Base-by-base conservation (phyloP, 345 rosid species). In the Aquilaria yunnanensis region DNA sequence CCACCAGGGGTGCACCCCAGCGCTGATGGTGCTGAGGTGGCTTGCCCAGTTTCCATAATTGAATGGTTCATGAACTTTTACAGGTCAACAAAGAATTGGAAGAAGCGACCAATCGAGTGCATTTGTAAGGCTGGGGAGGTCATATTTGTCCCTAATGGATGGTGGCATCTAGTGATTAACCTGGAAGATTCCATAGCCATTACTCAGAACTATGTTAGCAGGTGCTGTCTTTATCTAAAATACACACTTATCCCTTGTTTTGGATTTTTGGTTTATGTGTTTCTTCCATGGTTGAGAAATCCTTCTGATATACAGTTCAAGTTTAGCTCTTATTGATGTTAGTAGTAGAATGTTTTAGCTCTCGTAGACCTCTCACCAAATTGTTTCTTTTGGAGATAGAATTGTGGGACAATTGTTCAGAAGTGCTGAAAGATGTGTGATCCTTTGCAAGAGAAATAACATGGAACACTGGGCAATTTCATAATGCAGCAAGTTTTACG, bases 41-140 rank as follows among this genome's bases (percentile, higher is more conserved):
- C 99, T 0, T 86, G 96, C 63, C 99, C 99, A 32, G 92, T 94
- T 74, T 94, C 99, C 0, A 90, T 94, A 46, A 85, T 83, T 3
- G 99, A 94, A 73, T 94, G 99, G 99, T 90, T 94, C 75, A 94
- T 94, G 99, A 94, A 88, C 81, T 94, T 90, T 64, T 94, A 94
- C 63, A 82, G 75, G 41, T 85, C 85, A n/a, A 82, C 99, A 10
- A 94, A 75, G 75, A 68, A 48, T 32, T 90, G 86, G 96, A 67
- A 77, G 62, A 90, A 74, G 86, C 83, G 75, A 64, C 96, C 99
- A 60, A 70, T 85, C 32, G 99, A 94, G 68, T 94, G 99, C 66
- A 67, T 94, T 48, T 94, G 99, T 74, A 90, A 81, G 81, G 88
- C 96, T 0, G 97, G 99, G 67, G 99, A 90, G 72, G 92, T 90